Percentiles rank a stretch among this genome's conserved stretches.
phyloP scores from a whole-genome alignment of 2,329 filamentous ascomycete genomes.

The Fusarium verticillioides region DNA sequence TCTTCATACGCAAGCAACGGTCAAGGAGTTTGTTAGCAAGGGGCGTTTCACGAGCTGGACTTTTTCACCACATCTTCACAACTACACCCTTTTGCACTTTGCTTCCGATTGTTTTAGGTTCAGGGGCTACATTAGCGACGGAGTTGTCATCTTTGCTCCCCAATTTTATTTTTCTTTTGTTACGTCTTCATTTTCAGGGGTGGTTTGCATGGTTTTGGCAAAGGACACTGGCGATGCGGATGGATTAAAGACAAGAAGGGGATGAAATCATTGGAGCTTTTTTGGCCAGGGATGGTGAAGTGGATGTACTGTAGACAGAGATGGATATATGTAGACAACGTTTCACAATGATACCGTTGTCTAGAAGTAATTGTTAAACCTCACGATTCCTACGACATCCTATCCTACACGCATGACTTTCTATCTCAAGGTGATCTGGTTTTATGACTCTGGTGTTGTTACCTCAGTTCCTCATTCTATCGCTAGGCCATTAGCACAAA shows the following conservation, averaged over 20 bases:
- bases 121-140: conserved; percentile 52
- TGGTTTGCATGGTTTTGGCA: conserved; percentile 32
- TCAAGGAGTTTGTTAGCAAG: conserved; percentile 29
- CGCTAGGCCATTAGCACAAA: no score
- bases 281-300: not conserved
- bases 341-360: conserved; percentile 36
- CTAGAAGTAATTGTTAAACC: conserved; percentile 32
- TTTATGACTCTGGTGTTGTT: not conserved
- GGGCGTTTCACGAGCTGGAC: conserved; percentile 32
- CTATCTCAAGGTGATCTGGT: not conserved
- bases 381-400: conserved; percentile 17
- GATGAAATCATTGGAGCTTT: conserved; percentile 5
- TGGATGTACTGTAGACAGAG: conserved; percentile 24
- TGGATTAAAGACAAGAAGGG: conserved; percentile 1
- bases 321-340: conserved; percentile 14
- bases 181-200: not conserved
- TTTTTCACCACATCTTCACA: conserved; percentile 7
- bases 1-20: conserved; percentile 31
- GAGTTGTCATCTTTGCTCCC: conserved; percentile 47
- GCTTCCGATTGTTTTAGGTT: conserved; percentile 17
- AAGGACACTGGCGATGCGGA: conserved; percentile 14
- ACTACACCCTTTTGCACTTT: conserved; percentile 14
- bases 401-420: not conserved
- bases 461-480: not conserved
- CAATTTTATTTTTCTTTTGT: conserved; percentile 2